Conservation (phyloP, 1,284 basidiomycete species). For the Gastroboletus turbinatus region DNA sequence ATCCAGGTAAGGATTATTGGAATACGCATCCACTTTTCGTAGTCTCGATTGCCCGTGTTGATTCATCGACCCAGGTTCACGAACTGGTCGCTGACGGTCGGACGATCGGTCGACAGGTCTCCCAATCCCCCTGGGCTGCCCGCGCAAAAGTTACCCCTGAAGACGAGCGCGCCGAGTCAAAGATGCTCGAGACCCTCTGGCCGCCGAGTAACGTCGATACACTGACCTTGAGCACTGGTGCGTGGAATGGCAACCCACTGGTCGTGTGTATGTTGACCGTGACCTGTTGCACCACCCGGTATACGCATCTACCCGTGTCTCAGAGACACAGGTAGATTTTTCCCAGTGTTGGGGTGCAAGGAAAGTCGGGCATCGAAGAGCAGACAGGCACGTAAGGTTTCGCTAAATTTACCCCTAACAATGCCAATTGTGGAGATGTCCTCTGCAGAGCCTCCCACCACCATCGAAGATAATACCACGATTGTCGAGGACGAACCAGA, state of each 20-base stretch:
- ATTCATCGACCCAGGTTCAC: conserved; percentile 75
- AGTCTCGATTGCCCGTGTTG: conserved; percentile 64
- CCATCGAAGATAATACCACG: conserved; percentile 4
- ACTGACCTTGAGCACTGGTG: conserved; percentile 73
- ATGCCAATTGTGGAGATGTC: conserved; percentile 15
- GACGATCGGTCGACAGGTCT: conserved; percentile 43
- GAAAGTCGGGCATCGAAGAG: conserved; percentile 13
- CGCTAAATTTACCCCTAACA: neutral
- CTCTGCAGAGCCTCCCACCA: conserved; percentile 2
- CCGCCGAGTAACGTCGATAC: conserved; percentile 65
- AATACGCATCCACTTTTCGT: too few species aligned
- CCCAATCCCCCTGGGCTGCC: conserved; percentile 48
- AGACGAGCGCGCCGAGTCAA: conserved; percentile 48
- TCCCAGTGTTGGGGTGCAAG: conserved; percentile 79
- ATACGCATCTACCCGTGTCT: conserved; percentile 92
- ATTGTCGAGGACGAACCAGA: conserved; percentile 19
- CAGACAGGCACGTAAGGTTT: conserved; percentile 22
- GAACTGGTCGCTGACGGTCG: conserved; percentile 71
- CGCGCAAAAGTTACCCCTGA: conserved; percentile 52
- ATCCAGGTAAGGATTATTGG: conserved; percentile 50
- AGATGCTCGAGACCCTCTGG: conserved; percentile 71
- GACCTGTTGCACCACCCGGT: conserved; percentile 40
- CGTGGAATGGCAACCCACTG: conserved; percentile 21
- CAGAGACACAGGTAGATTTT: conserved; percentile 97
- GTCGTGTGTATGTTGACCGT: conserved; percentile 1